Conservation (phyloP, 1,139 yeast genomes). For the Hyphopichia pseudoburtonii region DNA sequence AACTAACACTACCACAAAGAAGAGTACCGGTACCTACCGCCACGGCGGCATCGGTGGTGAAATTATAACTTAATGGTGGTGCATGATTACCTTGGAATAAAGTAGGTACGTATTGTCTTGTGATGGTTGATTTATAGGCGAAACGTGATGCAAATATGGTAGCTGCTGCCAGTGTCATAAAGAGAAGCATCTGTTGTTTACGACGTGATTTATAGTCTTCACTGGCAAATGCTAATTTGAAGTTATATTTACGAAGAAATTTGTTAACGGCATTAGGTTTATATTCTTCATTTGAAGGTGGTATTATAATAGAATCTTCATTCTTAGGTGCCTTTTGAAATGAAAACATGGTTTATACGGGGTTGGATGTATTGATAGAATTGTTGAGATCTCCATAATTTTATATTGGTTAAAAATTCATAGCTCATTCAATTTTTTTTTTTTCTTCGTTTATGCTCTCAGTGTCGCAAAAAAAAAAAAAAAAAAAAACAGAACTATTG, state of each 20-base stretch:
- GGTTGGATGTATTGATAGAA: too few species aligned
- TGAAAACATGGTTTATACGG: too few species aligned
- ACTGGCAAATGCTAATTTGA: slow-evolving; percentile 38
- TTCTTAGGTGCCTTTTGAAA: too few species aligned
- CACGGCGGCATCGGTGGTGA: slow-evolving; percentile 79
- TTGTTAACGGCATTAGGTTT: slow-evolving; percentile 2
- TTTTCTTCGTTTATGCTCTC: not conserved
- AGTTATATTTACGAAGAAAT: slow-evolving; percentile 17
- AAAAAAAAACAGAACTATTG: too few species aligned
- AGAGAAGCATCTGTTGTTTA: slow-evolving; percentile 68
- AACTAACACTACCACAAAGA: slow-evolving; percentile 68
- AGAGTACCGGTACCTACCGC: slow-evolving; percentile 84
- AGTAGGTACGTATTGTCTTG: slow-evolving; percentile 75
- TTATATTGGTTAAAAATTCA: not conserved
- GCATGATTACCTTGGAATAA: slow-evolving; percentile 83
- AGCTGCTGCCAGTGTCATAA: slow-evolving; percentile 69
- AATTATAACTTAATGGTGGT: slow-evolving; percentile 74
- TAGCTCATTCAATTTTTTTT: not conserved
- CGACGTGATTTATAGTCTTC: slow-evolving; percentile 55
- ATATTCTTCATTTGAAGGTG: not conserved
- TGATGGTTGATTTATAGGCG: slow-evolving; percentile 71
- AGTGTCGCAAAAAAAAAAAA: not conserved
- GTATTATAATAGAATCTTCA: too few species aligned
- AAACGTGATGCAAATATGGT: slow-evolving; percentile 72
- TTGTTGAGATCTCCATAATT: not conserved